Evolutionary conservation across 495 filamentous ascomycete species (phyloP).

Genomic region (Saxispiralis lemnorum): DNA sequence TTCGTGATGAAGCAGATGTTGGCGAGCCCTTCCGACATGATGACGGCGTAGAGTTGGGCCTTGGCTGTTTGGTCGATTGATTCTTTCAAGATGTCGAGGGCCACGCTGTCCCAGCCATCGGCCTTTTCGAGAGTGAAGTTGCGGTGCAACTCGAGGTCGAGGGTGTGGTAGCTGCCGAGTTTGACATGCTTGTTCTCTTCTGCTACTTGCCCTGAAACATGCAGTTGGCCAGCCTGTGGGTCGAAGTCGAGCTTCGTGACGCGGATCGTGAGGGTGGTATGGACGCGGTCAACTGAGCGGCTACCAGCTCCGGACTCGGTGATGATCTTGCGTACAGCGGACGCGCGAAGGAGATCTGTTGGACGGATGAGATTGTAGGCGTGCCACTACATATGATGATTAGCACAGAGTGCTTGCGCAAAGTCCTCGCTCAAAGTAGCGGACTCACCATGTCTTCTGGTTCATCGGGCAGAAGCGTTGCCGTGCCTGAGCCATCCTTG

Average conservation of each 20-base stretch:
- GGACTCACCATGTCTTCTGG: conserved; percentile 79
- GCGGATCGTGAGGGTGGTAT: conserved; percentile 59
- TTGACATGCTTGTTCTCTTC: conserved; percentile 71
- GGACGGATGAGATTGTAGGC: conserved; percentile 83
- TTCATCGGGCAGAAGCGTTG: conserved; percentile 73
- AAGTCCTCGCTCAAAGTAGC: neutral
- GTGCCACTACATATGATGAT: no score
- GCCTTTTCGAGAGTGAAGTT: conserved; percentile 71
- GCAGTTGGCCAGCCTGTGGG: conserved; percentile 60
- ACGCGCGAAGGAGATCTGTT: conserved; percentile 61
- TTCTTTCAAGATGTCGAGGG: conserved; percentile 58
- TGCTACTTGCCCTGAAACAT: conserved; percentile 65
- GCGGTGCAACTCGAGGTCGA: conserved; percentile 74
- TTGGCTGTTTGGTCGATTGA: conserved; percentile 51
- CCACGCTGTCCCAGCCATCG: conserved; percentile 81
- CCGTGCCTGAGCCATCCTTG: conserved; percentile 55
- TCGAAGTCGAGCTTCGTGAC: conserved; percentile 84
- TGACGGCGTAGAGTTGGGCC: conserved; percentile 67
- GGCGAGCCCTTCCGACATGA: conserved; percentile 87
- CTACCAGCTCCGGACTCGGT: conserved; percentile 51
- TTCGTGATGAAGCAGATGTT: conserved; percentile 90
- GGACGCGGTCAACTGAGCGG: conserved; percentile 54
- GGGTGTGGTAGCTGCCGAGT: conserved; percentile 72
- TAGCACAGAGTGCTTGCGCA: no score
- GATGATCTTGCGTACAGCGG: conserved; percentile 64